These are phyloP conservation scores for Neurospora sp. DNA, from an alignment of 2,329 filamentous ascomycete species.

Conservation along the genomic window DNA sequence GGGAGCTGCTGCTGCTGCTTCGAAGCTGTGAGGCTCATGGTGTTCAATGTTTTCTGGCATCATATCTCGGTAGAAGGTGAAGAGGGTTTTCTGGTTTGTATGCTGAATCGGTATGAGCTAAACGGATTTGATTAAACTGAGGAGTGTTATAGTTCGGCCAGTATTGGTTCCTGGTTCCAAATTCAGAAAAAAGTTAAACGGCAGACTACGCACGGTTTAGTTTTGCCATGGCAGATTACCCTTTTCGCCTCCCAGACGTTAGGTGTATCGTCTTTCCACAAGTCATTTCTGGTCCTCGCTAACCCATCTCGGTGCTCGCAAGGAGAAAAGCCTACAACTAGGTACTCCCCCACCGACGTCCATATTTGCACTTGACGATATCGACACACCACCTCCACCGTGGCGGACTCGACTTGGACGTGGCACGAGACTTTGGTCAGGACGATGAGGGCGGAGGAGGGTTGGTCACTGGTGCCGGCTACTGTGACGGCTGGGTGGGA, in stretches of 20 bases:
- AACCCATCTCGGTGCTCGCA: too few species aligned
- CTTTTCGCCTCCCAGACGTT: too few species aligned
- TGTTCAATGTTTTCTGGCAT: neutral
- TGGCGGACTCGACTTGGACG: neutral
- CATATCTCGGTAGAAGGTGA: neutral
- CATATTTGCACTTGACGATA: neutral
- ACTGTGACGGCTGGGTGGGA: neutral
- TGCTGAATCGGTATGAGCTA: neutral
- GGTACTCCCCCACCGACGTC: neutral
- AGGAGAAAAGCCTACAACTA: neutral
- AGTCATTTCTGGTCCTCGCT: too few species aligned
- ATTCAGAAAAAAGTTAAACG: too few species aligned
- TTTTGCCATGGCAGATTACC: too few species aligned
- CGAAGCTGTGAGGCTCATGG: constrained; percentile 40
- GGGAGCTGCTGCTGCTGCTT: constrained; percentile 23
- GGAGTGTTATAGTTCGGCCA: too few species aligned
- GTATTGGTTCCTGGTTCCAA: too few species aligned
- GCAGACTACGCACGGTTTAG: too few species aligned
- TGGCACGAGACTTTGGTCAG: neutral
- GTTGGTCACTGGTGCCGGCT: neutral
- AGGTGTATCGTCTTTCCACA: too few species aligned
- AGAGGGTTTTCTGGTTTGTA: neutral
- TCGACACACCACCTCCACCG: neutral
- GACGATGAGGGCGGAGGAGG: neutral
- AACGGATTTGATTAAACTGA: too few species aligned